These are phyloP conservation scores for Barnettozyma salicaria DNA, from an alignment of 805 yeast genomes.

Conservation along the genomic window DNA sequence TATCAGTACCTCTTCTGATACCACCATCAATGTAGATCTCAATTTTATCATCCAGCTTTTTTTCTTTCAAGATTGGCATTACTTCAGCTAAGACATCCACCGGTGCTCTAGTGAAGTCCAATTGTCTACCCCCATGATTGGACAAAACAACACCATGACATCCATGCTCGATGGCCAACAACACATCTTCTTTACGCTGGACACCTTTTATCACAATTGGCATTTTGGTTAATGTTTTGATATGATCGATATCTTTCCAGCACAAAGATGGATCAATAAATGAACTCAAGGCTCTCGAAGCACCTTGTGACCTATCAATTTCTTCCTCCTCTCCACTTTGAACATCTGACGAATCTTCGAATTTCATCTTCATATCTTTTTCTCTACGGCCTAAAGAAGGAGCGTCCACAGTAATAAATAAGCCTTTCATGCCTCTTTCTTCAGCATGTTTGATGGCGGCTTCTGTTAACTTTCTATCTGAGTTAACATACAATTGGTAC, in stretches of 20 bases:
- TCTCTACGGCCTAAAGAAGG: conserved; percentile 90
- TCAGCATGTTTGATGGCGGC: conserved; percentile 67
- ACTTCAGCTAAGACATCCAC: conserved; percentile 70
- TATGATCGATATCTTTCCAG: conserved; percentile 60
- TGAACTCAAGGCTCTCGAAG: conserved; percentile 79
- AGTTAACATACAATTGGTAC: conserved; percentile 82
- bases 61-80: conserved; percentile 43
- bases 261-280: conserved; percentile 68
- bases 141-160: conserved; percentile 75
- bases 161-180: conserved; percentile 66
- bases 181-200: conserved; percentile 76
- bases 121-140: conserved; percentile 87
- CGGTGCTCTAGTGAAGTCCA: conserved; percentile 78
- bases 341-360: conserved; percentile 42
- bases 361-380: conserved; percentile 71
- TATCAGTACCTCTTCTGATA: conserved; percentile 61
- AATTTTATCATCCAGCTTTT: conserved; percentile 42
- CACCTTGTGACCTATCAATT: conserved; percentile 71
- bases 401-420: conserved; percentile 89
- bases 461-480: conserved; percentile 61
- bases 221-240: conserved; percentile 49
- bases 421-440: conserved; percentile 66
- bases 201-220: conserved; percentile 78
- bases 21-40: conserved; percentile 67
- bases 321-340: conserved; percentile 42